phyloP scores from a whole-genome alignment of 257 asterid species.

The Coffea canephora region DNA sequence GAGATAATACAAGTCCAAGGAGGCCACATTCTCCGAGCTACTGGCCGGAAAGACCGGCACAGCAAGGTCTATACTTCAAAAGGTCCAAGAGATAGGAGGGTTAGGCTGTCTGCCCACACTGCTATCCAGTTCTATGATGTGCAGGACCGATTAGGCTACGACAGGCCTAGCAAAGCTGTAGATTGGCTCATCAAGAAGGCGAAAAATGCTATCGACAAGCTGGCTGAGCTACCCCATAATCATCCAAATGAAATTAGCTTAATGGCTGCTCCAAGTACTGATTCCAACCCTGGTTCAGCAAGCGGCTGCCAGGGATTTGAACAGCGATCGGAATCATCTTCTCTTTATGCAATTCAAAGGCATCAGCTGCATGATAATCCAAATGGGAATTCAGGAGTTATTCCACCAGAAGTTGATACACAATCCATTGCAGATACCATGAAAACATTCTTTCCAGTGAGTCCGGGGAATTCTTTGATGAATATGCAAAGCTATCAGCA shows the following conservation, averaged over 20 bases:
- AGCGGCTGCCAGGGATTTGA: background rate
- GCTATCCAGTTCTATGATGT: slow-evolving; percentile 67
- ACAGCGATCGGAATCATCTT: slow-evolving; percentile 11
- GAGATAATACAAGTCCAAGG: slow-evolving; percentile 54
- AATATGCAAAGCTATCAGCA: slow-evolving; percentile 22
- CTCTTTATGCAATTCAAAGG: slow-evolving; percentile 21
- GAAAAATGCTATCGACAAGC: slow-evolving; percentile 43
- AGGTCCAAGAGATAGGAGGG: slow-evolving; percentile 63
- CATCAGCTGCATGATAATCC: slow-evolving; percentile 10
- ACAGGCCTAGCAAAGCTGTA: slow-evolving; percentile 62
- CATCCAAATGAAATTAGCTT: slow-evolving; percentile 2
- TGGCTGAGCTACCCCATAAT: slow-evolving; percentile 16
- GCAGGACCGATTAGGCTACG: slow-evolving; percentile 63
- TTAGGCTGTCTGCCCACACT: slow-evolving; percentile 61
- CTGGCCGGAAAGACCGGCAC: slow-evolving; percentile 50
- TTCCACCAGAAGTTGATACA: slow-evolving; percentile 15
- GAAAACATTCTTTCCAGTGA: slow-evolving; percentile 36
- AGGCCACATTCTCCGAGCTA: slow-evolving; percentile 45
- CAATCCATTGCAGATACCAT: slow-evolving; percentile 30
- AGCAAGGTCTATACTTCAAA: slow-evolving; percentile 59
- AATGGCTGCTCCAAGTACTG: slow-evolving; percentile 7
- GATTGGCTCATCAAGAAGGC: slow-evolving; percentile 67
- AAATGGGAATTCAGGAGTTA: background rate
- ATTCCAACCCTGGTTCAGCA: slow-evolving; percentile 24
- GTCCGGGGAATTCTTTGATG: slow-evolving; percentile 21